phyloP scores from a whole-genome alignment of 2,329 filamentous ascomycete genomes.

The Colletotrichum ledebouriae region DNA sequence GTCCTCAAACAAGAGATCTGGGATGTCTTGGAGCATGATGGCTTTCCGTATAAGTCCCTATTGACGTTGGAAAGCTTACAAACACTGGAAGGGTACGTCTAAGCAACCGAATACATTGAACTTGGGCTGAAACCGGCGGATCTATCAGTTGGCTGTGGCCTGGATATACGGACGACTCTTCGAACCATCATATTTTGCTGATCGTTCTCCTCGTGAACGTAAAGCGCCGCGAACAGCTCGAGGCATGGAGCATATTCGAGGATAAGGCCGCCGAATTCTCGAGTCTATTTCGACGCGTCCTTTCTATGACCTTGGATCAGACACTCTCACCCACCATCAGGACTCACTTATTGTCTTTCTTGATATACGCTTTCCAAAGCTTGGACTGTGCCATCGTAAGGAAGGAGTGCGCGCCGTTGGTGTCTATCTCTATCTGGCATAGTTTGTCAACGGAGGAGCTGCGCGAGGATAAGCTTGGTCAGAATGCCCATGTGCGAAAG shows the following conservation, averaged over 20 bases:
- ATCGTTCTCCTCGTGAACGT: conserved; percentile 88
- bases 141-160: conserved; percentile 87
- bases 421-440: conserved; percentile 96
- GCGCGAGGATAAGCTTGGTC: conserved; percentile 79
- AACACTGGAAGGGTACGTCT: conserved; percentile 80
- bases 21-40: conserved; percentile 86
- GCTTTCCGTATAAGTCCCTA: conserved; percentile 82
- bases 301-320: conserved; percentile 85
- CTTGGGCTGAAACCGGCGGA: conserved; percentile 46
- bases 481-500: conserved; percentile 82
- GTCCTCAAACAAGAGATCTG: conserved; percentile 90
- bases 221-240: conserved; percentile 87
- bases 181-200: conserved; percentile 91
- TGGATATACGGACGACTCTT: conserved; percentile 87
- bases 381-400: conserved; percentile 89
- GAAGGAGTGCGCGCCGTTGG: conserved; percentile 95
- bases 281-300: conserved; percentile 86
- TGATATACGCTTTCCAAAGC: conserved; percentile 94
- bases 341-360: conserved; percentile 87
- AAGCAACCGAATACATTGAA: not conserved
- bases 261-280: conserved; percentile 87
- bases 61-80: conserved; percentile 91
- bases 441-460: conserved; percentile 84
- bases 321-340: conserved; percentile 76
- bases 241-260: conserved; percentile 90